phyloP scores from a whole-genome alignment of 768 basidiomycete species.

The Mrakia frigida region DNA sequence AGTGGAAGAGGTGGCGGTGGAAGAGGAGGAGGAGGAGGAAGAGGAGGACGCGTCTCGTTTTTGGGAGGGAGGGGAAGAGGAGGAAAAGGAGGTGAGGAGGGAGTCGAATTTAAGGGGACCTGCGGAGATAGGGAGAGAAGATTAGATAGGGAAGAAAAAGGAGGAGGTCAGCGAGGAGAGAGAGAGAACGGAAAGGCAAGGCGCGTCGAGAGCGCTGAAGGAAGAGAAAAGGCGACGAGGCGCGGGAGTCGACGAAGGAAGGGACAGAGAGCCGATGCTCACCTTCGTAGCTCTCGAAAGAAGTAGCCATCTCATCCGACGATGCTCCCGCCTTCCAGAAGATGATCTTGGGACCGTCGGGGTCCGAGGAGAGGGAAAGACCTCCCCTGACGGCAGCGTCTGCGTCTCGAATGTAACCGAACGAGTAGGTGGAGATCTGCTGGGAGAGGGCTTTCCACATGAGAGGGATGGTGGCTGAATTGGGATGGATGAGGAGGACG shows the following conservation, averaged over 20 bases:
- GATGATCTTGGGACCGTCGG: constrained; percentile 59
- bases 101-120: constrained; percentile 70
- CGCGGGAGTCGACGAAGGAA: no score
- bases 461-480: constrained; percentile 42
- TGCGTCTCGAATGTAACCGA: constrained; percentile 68
- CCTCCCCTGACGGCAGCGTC: constrained; percentile 52
- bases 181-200: no score
- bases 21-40: not conserved
- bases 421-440: constrained; percentile 58
- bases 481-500: constrained; percentile 44
- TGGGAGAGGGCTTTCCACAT: constrained; percentile 46
- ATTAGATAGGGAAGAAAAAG: not conserved
- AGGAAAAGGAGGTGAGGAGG: constrained; percentile 66
- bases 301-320: constrained; percentile 45
- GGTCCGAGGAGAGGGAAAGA: constrained; percentile 6
- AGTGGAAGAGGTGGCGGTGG: not conserved
- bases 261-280: constrained; percentile 23
- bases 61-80: not conserved
- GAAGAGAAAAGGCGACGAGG: not conserved
- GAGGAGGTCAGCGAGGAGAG: not conserved
- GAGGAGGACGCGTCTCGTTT: not conserved
- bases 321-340: constrained; percentile 58
- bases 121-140: constrained; percentile 38
- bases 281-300: constrained; percentile 60
- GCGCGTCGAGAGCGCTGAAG: no score